phyloP scores from a whole-genome alignment of 2,329 filamentous ascomycete species.

The Dryadomyces sulphureus region DNA sequence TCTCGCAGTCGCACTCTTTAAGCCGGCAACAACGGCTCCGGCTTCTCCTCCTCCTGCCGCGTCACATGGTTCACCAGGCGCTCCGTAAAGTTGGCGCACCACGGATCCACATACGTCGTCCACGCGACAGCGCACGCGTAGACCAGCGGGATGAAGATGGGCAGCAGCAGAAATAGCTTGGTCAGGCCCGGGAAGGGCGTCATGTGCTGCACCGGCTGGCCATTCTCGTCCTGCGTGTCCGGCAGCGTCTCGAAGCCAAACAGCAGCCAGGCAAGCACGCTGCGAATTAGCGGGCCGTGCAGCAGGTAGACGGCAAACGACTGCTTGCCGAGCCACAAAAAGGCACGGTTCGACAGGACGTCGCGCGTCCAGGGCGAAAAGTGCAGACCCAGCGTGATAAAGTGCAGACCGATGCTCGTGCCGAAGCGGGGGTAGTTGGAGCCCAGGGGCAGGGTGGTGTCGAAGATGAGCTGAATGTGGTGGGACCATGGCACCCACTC shows the following conservation, averaged over 20 bases:
- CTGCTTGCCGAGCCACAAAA: slow-evolving; percentile 48
- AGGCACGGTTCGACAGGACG: slow-evolving; percentile 35
- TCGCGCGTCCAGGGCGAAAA: slow-evolving; percentile 35
- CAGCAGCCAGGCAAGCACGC: slow-evolving; percentile 44
- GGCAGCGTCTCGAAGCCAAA: slow-evolving; percentile 28
- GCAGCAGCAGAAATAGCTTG: slow-evolving; percentile 23
- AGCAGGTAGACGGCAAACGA: slow-evolving; percentile 51
- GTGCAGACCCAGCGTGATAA: slow-evolving; percentile 35
- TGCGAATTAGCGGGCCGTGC: slow-evolving; percentile 45
- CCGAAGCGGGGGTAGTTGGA: slow-evolving; percentile 29
- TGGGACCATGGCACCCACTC: slow-evolving; percentile 40
- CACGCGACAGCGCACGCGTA: slow-evolving; percentile 32
- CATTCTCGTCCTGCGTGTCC: slow-evolving; percentile 21
- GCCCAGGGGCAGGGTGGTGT: slow-evolving; percentile 28
- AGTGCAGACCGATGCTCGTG: slow-evolving; percentile 22
- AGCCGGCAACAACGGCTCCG: background rate
- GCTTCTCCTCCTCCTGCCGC: slow-evolving; percentile 12
- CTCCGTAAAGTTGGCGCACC: slow-evolving; percentile 29
- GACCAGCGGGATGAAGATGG: slow-evolving; percentile 30
- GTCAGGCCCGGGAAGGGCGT: slow-evolving; percentile 18
- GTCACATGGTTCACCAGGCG: slow-evolving; percentile 14
- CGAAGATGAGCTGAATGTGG: slow-evolving; percentile 25
- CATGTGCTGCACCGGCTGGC: slow-evolving; percentile 12
- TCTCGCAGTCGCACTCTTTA: no score
- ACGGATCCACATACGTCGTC: slow-evolving; percentile 39